Evolutionary conservation across 176 grass and related monocot species (phyloP), one percentile per base, ranked within the genome.

Genomic region (Avena sativa): DNA sequence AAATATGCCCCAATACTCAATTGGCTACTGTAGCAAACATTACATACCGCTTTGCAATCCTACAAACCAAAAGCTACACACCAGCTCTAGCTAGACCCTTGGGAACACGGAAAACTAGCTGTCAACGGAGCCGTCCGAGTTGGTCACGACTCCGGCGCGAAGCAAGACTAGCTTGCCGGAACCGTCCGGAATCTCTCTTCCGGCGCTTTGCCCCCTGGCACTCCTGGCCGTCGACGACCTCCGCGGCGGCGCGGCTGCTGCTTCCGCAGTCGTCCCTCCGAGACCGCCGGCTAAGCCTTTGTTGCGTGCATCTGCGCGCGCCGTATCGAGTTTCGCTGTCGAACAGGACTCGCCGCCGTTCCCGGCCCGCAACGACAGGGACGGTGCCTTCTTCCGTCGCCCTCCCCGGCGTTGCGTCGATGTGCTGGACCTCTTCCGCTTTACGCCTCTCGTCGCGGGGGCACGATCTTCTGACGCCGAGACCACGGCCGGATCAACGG

Each of bases 171-270:
- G 40, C 40, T 20, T 3, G 43, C 71, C 71, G 43, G 40, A 73
- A 73, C 12, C 40, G 13, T 11, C 17, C 16, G 8, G 10, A 4
- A 36, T 40, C 13, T 69, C 15, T 71, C 11, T 25, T 74, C 23
- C n/a, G 21, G 46, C n/a, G n/a, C 26, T 44, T 12, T 38, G 68
- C 68, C 13, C 71, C 46, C 13, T 25, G 12, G 71, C 6, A 9
- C 71, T 74, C 71, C 43, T 73, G 20, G 20, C 71, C 43, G 43
- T 48, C 71, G 71, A 73, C 71, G 71, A 73, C 71, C 43, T 2
- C n/a, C 11, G 44, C 12, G 71, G 2, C 44, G 4, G 19, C 6
- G 19, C 20, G n/a, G 70, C 69, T 4, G 66, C 25, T 2, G 12
- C 71, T 15, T 23, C n/a, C 44, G 71, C 5, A 8, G 44, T 50